Percentiles rank a stretch among this genome's conserved stretches.
Evolutionary conservation across 768 basidiomycete genomes (phyloP).

Genomic region (Tricholoma sp.): DNA sequence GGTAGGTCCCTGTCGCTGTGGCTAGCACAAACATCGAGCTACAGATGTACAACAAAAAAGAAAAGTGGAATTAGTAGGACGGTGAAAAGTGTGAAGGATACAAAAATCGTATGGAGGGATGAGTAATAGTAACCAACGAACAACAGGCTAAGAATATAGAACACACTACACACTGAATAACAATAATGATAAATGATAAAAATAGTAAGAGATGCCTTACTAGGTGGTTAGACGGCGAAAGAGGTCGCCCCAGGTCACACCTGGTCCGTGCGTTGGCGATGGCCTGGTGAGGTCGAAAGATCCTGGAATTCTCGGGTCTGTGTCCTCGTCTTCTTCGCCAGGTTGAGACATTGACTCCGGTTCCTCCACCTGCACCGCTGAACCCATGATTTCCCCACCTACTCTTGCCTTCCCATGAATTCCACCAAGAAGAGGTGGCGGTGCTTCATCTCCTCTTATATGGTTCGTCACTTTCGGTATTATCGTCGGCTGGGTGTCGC

Average conservation of each 20-base stretch:
- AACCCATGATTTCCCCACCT: background rate
- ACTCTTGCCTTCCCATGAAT: background rate
- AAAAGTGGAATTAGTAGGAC: background rate
- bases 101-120: no score
- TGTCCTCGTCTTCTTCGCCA: slow-evolving; percentile 14
- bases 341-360: slow-evolving; percentile 14
- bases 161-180: no score
- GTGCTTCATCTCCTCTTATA: background rate
- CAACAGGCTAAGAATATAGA: no score
- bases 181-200: background rate
- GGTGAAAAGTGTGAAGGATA: no score
- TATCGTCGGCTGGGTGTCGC: background rate
- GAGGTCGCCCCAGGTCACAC: slow-evolving; percentile 25
- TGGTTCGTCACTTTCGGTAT: background rate
- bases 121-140: no score
- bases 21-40: no score
- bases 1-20: no score
- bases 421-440: background rate
- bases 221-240: slow-evolving; percentile 22
- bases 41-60: background rate
- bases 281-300: slow-evolving; percentile 34
- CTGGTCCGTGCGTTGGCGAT: slow-evolving; percentile 2
- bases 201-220: slow-evolving; percentile 9
- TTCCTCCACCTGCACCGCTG: slow-evolving; percentile 9
- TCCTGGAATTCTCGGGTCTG: slow-evolving; percentile 44